Percentiles rank a stretch among this genome's conserved stretches.
Evolutionary conservation across 1,284 basidiomycete species (phyloP).

Genomic region (Agroathelia rolfsii): DNA sequence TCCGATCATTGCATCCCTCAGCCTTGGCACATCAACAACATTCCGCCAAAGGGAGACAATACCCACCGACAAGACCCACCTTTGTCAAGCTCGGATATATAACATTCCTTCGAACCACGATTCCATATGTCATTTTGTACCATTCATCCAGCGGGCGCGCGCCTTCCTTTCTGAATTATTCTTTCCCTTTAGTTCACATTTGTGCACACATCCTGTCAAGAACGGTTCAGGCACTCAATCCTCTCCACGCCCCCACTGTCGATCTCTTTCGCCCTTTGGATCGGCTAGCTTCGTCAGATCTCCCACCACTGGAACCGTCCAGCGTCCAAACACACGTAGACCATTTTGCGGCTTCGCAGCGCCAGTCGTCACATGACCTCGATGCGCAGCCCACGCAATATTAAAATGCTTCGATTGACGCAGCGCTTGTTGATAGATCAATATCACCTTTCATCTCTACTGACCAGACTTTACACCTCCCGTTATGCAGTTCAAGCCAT

Average conservation of each 20-base stretch:
- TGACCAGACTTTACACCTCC: conserved; percentile 52
- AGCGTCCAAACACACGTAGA: too few relatives aligned
- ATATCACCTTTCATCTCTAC: conserved; percentile 53
- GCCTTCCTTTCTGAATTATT: not conserved
- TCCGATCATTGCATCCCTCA: conserved; percentile 57
- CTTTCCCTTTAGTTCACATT: conserved; percentile 30
- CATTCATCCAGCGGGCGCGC: not conserved
- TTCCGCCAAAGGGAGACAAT: conserved; percentile 42
- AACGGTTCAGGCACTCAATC: conserved; percentile 47
- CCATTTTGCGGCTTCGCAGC: too few relatives aligned
- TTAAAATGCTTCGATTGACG: too few relatives aligned
- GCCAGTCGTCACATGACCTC: too few relatives aligned
- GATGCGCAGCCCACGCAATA: too few relatives aligned
- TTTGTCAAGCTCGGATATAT: conserved; percentile 37
- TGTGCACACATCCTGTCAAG: conserved; percentile 60
- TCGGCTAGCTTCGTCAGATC: too few relatives aligned
- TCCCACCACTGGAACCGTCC: too few relatives aligned
- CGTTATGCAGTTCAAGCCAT: conserved; percentile 71
- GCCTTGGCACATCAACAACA: conserved; percentile 39
- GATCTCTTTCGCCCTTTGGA: conserved; percentile 41
- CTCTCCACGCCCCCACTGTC: conserved; percentile 40
- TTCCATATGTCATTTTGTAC: conserved; percentile 24
- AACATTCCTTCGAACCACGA: conserved; percentile 53
- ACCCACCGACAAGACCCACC: conserved; percentile 26
- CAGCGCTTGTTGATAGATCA: too few relatives aligned